Evolutionary conservation across 2,329 filamentous ascomycete genomes (phyloP), one percentile per base, ranked within the genome.

Genomic region (Colletotrichum theobromicola): DNA sequence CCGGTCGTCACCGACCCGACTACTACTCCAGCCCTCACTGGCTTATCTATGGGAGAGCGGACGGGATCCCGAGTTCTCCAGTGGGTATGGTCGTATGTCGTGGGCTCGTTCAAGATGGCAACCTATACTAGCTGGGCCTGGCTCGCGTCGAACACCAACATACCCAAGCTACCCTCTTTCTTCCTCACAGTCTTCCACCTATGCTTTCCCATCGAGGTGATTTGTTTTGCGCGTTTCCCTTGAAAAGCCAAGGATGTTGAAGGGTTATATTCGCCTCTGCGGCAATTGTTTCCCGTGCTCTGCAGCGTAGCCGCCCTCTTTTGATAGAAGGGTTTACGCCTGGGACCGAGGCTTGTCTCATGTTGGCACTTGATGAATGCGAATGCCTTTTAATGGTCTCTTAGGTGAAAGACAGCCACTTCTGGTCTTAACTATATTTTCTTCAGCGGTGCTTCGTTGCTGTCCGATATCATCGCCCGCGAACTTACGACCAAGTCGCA

Each of bases 101-200:
- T 5, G 4, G 5, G 2, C 4, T 3, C 1, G 5, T 1, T 9
- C 13, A 55, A n/a, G 2, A 24, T 55, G 10, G 24, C 21, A 24
- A 18, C 24, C 10, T 55, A 55, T 55, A 7, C 0, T 55, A 18
- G 50, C 50, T 55, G 13, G 1, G 5, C 1, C 13, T 26, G 13
- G 13, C 7, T 55, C 50, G 24, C 50, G 2, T 55, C 50, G 50
- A 55, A 55, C 50, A 15, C 50, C 10, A 55, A 4, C 50, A 13
- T 55, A 15, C 46, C 35, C 4, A 15, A 55, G 50, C 50, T 55
- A n/a, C 5, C 21, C 5, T 55, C 50, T 55, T 24, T 18, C 50
- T 55, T 7, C 21, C 10, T 26, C n/a, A n/a, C n/a, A n/a, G 50
- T 55, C 12, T 18, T 55, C 50, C 24, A n/a, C 24, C 50, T 55